Evolutionary conservation across 73 alveolate species (phyloP).

Genomic region (Paramecium pentaurelia): DNA sequence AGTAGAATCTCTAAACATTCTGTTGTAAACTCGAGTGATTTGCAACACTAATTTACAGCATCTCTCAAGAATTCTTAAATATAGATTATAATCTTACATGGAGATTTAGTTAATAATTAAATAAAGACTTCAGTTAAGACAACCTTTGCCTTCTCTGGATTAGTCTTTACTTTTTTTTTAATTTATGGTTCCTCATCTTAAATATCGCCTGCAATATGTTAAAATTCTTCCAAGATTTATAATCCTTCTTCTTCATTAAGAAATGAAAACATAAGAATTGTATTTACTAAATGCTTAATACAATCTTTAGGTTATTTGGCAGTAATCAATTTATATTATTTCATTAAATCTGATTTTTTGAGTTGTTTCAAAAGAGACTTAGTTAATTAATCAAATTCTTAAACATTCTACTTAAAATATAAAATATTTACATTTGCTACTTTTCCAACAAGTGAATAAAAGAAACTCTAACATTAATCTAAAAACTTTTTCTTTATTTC

Average conservation of each 20-base stretch:
- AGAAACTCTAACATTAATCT: conserved; percentile 32
- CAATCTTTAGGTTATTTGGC: background rate
- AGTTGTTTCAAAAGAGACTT: background rate
- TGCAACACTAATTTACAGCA: conserved; percentile 11
- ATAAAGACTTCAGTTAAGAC: conserved; percentile 21
- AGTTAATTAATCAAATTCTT: background rate
- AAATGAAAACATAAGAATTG: background rate
- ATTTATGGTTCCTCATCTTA: background rate
- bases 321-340: background rate
- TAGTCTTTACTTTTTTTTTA: background rate
- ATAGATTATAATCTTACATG: background rate
- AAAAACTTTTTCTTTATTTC: conserved; percentile 6
- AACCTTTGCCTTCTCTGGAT: conserved; percentile 1
- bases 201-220: background rate
- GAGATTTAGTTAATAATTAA: conserved; percentile 32
- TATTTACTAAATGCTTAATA: background rate
- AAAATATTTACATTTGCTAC: background rate
- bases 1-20: conserved; percentile 6
- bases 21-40: background rate
- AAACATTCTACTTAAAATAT: background rate
- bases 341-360: background rate
- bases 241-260: conserved; percentile 8
- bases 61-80: conserved; percentile 24
- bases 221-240: background rate
- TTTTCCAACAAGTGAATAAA: background rate